These are phyloP conservation scores for Microcos paniculata DNA, from an alignment of 345 rosid genomes.

Conservation along the genomic window DNA sequence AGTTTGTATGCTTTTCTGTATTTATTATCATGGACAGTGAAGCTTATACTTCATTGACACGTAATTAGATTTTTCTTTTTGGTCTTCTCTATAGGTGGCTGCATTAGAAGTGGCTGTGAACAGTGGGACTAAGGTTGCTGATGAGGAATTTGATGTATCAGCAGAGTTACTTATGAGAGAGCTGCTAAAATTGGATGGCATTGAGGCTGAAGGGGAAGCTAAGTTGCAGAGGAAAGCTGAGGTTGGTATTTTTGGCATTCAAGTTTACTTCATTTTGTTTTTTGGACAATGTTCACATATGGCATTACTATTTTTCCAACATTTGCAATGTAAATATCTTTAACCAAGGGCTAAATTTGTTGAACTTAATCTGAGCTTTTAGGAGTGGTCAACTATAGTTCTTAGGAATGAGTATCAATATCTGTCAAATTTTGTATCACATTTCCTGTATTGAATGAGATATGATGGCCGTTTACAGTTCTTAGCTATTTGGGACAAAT, in stretches of 20 bases:
- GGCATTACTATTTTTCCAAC: background rate
- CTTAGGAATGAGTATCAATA: background rate
- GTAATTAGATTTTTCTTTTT: background rate
- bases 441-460: background rate
- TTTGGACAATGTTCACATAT: background rate
- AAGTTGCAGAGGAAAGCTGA: constrained; percentile 78
- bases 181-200: constrained; percentile 75
- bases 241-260: constrained; percentile 41
- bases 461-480: background rate
- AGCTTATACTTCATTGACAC: background rate
- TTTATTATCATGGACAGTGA: background rate
- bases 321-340: background rate
- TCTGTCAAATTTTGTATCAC: background rate
- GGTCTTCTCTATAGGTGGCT: constrained; percentile 46
- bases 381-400: background rate
- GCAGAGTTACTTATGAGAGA: constrained; percentile 89
- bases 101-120: constrained; percentile 68
- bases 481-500: background rate
- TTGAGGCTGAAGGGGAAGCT: constrained; percentile 88
- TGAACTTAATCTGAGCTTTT: background rate
- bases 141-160: constrained; percentile 56
- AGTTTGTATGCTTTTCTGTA: constrained; percentile 3
- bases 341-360: background rate
- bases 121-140: constrained; percentile 57
- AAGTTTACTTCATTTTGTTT: background rate